Evolutionary conservation across 441 rosid genomes (phyloP).

Genomic region (Bruguiera hainesii): DNA sequence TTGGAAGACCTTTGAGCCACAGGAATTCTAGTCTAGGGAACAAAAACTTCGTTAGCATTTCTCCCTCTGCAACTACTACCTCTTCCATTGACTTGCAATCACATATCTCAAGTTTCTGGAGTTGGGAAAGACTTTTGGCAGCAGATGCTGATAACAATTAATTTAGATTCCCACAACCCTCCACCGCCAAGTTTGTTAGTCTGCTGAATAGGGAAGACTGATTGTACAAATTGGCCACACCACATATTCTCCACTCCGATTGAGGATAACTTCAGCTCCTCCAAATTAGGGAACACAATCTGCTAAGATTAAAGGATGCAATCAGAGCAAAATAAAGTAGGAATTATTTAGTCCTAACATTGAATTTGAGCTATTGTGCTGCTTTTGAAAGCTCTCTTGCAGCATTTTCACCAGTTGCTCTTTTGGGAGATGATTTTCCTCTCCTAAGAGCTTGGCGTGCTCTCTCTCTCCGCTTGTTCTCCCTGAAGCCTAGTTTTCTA

Average conservation of each 20-base stretch:
- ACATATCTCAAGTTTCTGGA: constrained; percentile 6
- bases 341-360: too few species aligned
- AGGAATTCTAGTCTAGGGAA: constrained; percentile 1
- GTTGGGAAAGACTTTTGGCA: constrained; percentile 8
- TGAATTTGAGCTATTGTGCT: too few species aligned
- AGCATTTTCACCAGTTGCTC: too few species aligned
- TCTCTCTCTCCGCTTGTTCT: too few species aligned
- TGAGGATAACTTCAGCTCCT: background rate
- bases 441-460: too few species aligned
- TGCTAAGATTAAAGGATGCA: constrained; percentile 2
- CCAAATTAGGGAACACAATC: constrained; percentile 10
- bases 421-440: too few species aligned
- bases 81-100: constrained; percentile 8
- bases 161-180: constrained; percentile 10
- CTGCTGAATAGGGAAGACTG: background rate
- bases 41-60: background rate
- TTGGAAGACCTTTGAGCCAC: constrained; percentile 12
- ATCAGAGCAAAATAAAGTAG: background rate
- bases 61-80: constrained; percentile 2
- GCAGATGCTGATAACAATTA: constrained; percentile 11
- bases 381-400: too few species aligned
- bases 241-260: background rate
- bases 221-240: background rate
- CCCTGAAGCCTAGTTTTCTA: too few species aligned
- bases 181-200: constrained; percentile 2